These are phyloP conservation scores for Debaryomyces singareniensis DNA, from an alignment of 1,139 yeast genomes.

Conservation along the genomic window DNA sequence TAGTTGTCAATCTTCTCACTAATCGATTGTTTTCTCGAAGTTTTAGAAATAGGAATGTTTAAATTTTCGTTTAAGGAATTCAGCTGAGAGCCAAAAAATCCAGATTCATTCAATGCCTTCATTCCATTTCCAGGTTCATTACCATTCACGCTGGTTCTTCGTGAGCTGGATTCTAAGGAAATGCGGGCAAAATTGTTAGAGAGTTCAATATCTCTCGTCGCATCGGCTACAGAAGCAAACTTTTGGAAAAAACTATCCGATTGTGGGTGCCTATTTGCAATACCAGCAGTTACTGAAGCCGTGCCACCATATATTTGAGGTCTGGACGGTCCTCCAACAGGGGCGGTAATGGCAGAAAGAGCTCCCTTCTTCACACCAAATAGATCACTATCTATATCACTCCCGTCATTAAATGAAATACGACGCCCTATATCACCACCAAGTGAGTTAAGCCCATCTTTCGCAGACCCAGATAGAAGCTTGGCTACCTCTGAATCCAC, in stretches of 20 bases:
- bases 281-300: conserved; percentile 58
- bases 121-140: conserved; percentile 9
- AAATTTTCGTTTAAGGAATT: conserved; percentile 49
- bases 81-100: conserved; percentile 28
- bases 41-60: conserved; percentile 33
- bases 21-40: conserved; percentile 51
- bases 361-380: conserved; percentile 46
- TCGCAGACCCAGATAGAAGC: conserved; percentile 13
- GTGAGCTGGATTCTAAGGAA: conserved; percentile 22
- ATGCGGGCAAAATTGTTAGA: conserved; percentile 23
- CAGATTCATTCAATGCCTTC: conserved; percentile 15
- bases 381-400: conserved; percentile 35
- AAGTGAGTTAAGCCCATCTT: background rate
- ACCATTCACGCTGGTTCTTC: conserved; percentile 47
- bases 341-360: conserved; percentile 41
- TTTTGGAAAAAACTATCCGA: conserved; percentile 55
- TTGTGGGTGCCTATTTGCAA: conserved; percentile 40
- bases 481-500: conserved; percentile 47
- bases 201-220: conserved; percentile 68
- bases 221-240: conserved; percentile 71
- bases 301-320: conserved; percentile 26
- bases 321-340: conserved; percentile 17
- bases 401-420: conserved; percentile 38
- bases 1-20: conserved; percentile 61
- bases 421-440: conserved; percentile 13